These are phyloP conservation scores for Eucalyptus pauciflora DNA, from an alignment of 345 rosid genomes.

Conservation along the genomic window DNA sequence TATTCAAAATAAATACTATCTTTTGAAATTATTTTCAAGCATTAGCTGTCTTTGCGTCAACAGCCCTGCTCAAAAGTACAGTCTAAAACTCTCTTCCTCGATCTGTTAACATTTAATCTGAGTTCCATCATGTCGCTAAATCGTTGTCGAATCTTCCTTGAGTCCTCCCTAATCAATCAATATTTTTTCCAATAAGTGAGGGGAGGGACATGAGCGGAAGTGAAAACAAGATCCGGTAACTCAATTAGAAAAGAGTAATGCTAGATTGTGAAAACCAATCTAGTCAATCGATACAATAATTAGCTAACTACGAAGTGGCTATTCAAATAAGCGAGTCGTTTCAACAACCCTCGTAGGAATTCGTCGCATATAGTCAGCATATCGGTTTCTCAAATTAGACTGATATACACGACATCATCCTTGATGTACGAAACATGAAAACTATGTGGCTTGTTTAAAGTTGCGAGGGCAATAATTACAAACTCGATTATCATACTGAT, in stretches of 20 bases:
- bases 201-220: too few species aligned
- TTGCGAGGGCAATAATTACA: background rate
- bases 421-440: background rate
- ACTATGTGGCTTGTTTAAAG: background rate
- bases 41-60: too few species aligned
- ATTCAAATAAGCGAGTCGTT: background rate
- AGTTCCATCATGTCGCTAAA: background rate
- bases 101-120: background rate
- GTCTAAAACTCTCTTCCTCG: background rate
- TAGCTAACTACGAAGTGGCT: background rate
- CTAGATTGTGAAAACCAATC: background rate
- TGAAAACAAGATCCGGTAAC: too few species aligned
- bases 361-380: background rate
- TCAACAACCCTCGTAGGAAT: background rate
- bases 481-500: background rate
- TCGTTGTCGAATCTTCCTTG: background rate
- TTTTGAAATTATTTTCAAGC: too few species aligned
- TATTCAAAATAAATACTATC: too few species aligned
- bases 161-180: background rate
- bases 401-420: background rate
- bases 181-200: too few species aligned
- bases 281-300: background rate
- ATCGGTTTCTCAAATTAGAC: background rate
- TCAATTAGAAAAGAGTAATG: too few species aligned
- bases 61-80: background rate